Percentiles rank a stretch among this genome's conserved stretches.
Evolutionary conservation across 2,329 filamentous ascomycete genomes (phyloP).

Genomic region (Geosmithia flava): DNA sequence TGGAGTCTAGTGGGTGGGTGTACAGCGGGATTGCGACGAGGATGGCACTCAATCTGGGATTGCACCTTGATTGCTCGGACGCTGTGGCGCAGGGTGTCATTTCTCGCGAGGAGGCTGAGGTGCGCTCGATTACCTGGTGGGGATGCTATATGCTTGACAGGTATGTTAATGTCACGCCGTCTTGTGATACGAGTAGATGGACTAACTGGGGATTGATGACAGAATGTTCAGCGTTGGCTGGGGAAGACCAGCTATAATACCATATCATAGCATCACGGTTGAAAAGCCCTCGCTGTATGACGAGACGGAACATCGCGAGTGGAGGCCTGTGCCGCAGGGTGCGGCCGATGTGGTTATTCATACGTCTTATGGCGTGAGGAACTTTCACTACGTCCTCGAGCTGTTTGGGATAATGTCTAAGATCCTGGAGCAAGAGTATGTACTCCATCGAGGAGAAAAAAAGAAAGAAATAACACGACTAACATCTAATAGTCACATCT

Average conservation of each 20-base stretch:
- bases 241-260: constrained; percentile 4
- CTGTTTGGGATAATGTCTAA: neutral
- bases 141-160: neutral
- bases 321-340: too few relatives aligned
- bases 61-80: constrained; percentile 9
- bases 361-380: neutral
- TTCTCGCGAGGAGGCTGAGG: constrained; percentile 7
- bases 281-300: neutral
- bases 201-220: constrained; percentile 10
- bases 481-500: too few relatives aligned
- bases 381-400: too few relatives aligned
- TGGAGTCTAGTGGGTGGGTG: constrained; percentile 11
- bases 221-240: constrained; percentile 11
- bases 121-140: neutral
- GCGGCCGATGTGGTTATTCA: neutral
- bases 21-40: constrained; percentile 11
- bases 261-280: neutral
- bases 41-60: constrained; percentile 12
- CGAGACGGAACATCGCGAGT: too few relatives aligned
- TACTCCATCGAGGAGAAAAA: neutral
- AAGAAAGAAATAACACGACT: too few relatives aligned
- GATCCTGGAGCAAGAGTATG: neutral
- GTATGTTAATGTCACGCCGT: neutral
- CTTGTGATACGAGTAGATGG: too few relatives aligned
- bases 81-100: constrained; percentile 5